Evolutionary conservation across 129 eudicot species (phyloP).

Genomic region (Gnaphalium uliginosum): DNA sequence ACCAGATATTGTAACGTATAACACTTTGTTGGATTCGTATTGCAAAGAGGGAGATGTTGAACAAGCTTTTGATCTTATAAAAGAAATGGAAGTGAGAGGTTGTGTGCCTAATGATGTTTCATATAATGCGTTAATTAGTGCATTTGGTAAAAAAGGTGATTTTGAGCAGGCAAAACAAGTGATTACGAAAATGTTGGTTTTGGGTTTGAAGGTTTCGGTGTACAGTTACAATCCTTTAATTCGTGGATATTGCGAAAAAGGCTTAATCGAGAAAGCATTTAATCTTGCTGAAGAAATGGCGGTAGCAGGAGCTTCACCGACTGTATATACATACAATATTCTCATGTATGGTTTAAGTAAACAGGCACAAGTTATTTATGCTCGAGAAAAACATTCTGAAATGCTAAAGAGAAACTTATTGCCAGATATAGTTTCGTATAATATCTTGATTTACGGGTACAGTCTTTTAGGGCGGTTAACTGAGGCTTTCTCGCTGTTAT

Average conservation of each 20-base stretch:
- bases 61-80: conserved; percentile 43
- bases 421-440: conserved; percentile 60
- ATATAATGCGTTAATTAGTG: conserved; percentile 52
- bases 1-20: conserved; percentile 55
- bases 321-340: conserved; percentile 49
- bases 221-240: conserved; percentile 59
- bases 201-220: conserved; percentile 57
- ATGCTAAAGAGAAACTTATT: conserved; percentile 54
- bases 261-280: conserved; percentile 61
- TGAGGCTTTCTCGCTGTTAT: conserved; percentile 56
- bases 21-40: conserved; percentile 61
- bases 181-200: conserved; percentile 44
- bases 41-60: conserved; percentile 54
- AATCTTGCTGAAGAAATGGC: conserved; percentile 62
- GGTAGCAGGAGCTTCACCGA: conserved; percentile 45
- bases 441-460: conserved; percentile 63
- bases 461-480: conserved; percentile 48
- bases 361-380: conserved; percentile 49
- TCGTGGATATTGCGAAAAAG: conserved; percentile 58
- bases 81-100: conserved; percentile 51
- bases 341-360: conserved; percentile 62
- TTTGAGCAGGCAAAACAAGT: conserved; percentile 50
- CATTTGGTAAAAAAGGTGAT: conserved; percentile 45
- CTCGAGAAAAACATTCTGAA: conserved; percentile 44
- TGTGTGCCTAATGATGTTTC: conserved; percentile 52